Base-by-base conservation (phyloP, 2,329 filamentous ascomycete species). In the Alternaria arbusti region DNA sequence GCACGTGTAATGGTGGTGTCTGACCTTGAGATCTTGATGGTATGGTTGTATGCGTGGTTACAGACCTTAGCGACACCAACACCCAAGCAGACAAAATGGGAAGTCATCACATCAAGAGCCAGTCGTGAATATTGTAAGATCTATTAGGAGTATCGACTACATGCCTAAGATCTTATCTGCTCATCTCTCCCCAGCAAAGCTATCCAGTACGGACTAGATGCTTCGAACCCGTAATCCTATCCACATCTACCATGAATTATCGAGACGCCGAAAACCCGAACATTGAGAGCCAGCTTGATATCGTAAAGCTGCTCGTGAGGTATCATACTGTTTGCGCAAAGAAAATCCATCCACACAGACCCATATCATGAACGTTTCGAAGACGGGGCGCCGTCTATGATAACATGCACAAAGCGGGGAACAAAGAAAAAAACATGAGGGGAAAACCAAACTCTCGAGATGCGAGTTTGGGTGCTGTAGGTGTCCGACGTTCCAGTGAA, bases 361-460 rank as follows among this genome's bases (percentile, higher is more conserved):
- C 68, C 68, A 65, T 68, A 59, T 68, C 70, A 65, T 72, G 64
- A 71, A 71, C 64, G 63, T 70, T 52, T 25, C 67, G 70, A 67
- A 73, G 75, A 74, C 71, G 64, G 65, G 65, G 67, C 62, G 67
- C 65, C 68, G 70, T 79, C 75, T 78, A 79, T 76, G 69, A 69
- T 77, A 78, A 71, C 59, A 62, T 54, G 47, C 32, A 32, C 32
- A 51, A 40, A 58, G 44, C 23, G 75, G 68, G 47, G 64, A 73
- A 70, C 45, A 63, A 73, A 71, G 63, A 47, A 64, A 73, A 69
- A 75, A 70, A 63, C 69, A 65, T 64, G 63, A 65, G 56, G 30
- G 46, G 61, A 46, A 58, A 59, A 47, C 66, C 61, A 57, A 65
- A 62, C 66, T 69, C 64, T 36, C 40, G 30, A 59, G 40, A 63